Base-by-base conservation (phyloP, 2,329 filamentous ascomycete species). In the Microdochium trichocladiopsis region DNA sequence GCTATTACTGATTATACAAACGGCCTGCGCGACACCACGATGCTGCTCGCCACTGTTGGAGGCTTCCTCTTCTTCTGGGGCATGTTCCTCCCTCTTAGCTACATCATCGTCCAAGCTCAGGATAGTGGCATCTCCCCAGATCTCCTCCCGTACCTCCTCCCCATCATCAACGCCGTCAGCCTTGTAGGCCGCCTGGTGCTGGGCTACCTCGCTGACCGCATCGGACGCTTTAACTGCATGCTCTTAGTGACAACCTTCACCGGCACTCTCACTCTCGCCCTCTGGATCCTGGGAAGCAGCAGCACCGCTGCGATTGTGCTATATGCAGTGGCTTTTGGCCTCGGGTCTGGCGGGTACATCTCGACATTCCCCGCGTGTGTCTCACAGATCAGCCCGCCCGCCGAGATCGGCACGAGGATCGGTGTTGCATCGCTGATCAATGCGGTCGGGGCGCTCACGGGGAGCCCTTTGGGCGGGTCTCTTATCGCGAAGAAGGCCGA, bases 351-450 rank as follows among this genome's bases (percentile, higher is more conserved):
- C 14, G 79, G 79, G 2, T 85, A 82, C 58, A 78, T 87, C 48
- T 78, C 77, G 2, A 67, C 88, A 14, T 68, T 73, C 0, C 83
- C 87, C 0, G 77, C 84, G 0, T 70, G 87, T 14, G 72, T 91
- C 22, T 85, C 84, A 1, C 85, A 90, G 60, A 86, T 90, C 55
- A 84, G 80, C 1, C 83, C 87, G 47, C 77, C 89, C 33, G 73
- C 79, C 21, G 76, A 88, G 63, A 84, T 91, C 31, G 88, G 88
- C 14, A 77, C 84, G 2, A 75, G 87, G 5, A 83, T 77, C 2
- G 88, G 88, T 1, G 76, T 79, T 0, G 74, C 81, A 23, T 87
- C 87, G 62, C 77, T 80, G 16, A 64, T 84, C 48, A 73, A 83
- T 52, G 76, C 82, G 1, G 69, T 90, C 25, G 86, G 83, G 3